These are phyloP conservation scores for Hortaea werneckii DNA, from an alignment of 2,329 filamentous ascomycete genomes.

Conservation along the genomic window DNA sequence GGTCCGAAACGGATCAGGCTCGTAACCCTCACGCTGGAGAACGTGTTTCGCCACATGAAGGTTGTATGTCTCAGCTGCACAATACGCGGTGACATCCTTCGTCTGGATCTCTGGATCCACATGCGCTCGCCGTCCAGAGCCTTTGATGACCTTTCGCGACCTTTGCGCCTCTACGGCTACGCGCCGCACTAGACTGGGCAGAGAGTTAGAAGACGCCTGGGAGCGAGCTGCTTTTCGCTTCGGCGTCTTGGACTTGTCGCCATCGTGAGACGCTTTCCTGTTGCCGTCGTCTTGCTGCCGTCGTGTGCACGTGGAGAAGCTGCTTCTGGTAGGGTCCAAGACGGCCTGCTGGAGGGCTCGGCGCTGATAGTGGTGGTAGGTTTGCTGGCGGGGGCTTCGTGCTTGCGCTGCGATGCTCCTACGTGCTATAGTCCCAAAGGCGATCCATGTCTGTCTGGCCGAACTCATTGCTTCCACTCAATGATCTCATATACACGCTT, in stretches of 20 bases:
- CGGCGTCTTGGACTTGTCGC: constrained; percentile 3
- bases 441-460: constrained; percentile 19
- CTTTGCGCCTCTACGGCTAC: constrained; percentile 78
- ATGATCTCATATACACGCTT: too few relatives aligned
- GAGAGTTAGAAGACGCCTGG: constrained; percentile 56
- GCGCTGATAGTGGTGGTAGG: constrained; percentile 4
- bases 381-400: constrained; percentile 6
- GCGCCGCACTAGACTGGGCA: constrained; percentile 46
- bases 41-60: constrained; percentile 48
- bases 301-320: background rate
- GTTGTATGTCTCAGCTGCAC: constrained; percentile 58
- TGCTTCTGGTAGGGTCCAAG: too few relatives aligned
- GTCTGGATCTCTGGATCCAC: constrained; percentile 38
- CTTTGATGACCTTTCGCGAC: constrained; percentile 44
- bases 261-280: constrained; percentile 7
- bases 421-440: constrained; percentile 17
- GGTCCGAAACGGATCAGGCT: constrained; percentile 52
- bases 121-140: constrained; percentile 33
- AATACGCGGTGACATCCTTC: constrained; percentile 52
- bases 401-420: constrained; percentile 15
- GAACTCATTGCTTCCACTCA: constrained; percentile 2
- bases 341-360: too few relatives aligned
- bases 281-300: background rate
- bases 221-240: constrained; percentile 35
- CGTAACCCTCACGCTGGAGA: constrained; percentile 48